Evolutionary conservation across 2,329 filamentous ascomycete genomes (phyloP).

Genomic region (Penicillium sp.): DNA sequence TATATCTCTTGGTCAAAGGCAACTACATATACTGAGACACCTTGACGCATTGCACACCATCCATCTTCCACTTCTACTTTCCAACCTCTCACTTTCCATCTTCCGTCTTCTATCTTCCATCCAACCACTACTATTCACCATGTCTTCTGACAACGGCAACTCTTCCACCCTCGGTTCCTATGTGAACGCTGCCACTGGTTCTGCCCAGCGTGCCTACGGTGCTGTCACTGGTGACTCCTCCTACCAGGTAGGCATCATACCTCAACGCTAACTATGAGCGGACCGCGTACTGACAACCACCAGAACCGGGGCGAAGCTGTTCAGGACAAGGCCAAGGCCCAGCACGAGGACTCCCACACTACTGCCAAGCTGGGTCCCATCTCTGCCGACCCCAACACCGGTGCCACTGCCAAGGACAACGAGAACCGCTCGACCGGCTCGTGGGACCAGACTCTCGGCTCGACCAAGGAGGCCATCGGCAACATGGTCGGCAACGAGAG

Average conservation of each 20-base stretch:
- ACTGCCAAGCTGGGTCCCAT: conserved; percentile 69
- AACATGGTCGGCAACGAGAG: conserved; percentile 69
- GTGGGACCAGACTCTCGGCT: conserved; percentile 87
- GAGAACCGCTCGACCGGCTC: conserved; percentile 65
- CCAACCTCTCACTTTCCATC: neutral
- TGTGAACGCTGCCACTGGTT: conserved; percentile 67
- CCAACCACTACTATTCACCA: conserved; percentile 13
- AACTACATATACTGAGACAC: neutral
- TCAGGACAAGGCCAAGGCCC: conserved; percentile 59
- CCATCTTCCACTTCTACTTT: neutral
- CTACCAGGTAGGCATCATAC: conserved; percentile 52
- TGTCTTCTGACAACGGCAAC: conserved; percentile 29
- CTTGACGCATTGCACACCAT: neutral
- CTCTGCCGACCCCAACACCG: conserved; percentile 61
- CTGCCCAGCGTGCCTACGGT: conserved; percentile 67
- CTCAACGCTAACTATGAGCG: neutral
- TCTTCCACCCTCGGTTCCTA: conserved; percentile 76
- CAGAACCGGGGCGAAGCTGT: conserved; percentile 63
- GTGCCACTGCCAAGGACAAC: conserved; percentile 67
- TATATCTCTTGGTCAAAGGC: neutral
- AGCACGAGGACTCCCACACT: conserved; percentile 67
- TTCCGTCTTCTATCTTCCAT: neutral
- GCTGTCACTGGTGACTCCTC: conserved; percentile 66
- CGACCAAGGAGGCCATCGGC: conserved; percentile 76
- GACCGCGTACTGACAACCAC: conserved; percentile 39